Evolutionary conservation across 768 basidiomycete species (phyloP).

Genomic region (Pleurotus giganteus): DNA sequence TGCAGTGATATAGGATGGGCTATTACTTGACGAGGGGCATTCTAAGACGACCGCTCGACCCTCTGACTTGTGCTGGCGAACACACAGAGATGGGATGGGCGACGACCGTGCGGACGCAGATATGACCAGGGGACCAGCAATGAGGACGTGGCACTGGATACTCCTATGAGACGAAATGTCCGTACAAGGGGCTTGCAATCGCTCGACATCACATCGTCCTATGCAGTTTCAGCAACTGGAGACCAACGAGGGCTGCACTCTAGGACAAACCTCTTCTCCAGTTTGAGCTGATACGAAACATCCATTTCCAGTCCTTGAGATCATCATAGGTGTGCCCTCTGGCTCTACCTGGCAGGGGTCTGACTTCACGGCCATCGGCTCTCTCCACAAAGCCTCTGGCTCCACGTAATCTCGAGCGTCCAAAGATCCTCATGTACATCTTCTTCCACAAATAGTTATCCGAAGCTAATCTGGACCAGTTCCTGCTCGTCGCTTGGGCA

Average conservation of each 20-base stretch:
- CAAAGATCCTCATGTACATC: conserved; percentile 63
- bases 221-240: not conserved
- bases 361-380: conserved; percentile 56
- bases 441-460: conserved; percentile 76
- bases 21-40: conserved; percentile 36
- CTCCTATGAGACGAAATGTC: conserved; percentile 9
- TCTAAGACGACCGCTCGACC: conserved; percentile 26
- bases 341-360: conserved; percentile 55
- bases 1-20: conserved; percentile 50
- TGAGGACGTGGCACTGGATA: conserved; percentile 42
- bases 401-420: conserved; percentile 66
- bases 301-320: conserved; percentile 76
- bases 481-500: conserved; percentile 57
- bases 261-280: conserved; percentile 68
- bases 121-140: conserved; percentile 61
- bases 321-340: conserved; percentile 28
- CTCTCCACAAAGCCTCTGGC: conserved; percentile 58
- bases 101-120: conserved; percentile 47
- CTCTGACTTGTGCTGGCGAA: conserved; percentile 18
- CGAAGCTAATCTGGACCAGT: conserved; percentile 63
- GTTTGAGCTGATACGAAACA: conserved; percentile 82
- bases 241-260: conserved; percentile 1
- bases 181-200: conserved; percentile 19
- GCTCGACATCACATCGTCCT: conserved; percentile 66
- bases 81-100: conserved; percentile 36